Evolutionary conservation across 305 asterid genomes (phyloP).

Genomic region (Coffea humblotiana): DNA sequence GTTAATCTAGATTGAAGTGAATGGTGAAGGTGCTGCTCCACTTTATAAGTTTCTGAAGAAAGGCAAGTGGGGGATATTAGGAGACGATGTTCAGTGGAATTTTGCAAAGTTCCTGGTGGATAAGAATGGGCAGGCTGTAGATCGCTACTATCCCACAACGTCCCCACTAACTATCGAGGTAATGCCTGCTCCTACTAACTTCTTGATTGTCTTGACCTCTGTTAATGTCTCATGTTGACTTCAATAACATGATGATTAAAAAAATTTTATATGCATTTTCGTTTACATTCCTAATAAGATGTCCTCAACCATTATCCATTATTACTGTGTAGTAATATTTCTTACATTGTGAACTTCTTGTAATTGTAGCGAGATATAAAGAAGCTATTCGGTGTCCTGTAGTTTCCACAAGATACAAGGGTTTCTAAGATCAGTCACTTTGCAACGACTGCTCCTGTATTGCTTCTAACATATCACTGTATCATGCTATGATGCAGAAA

Average conservation of each 20-base stretch:
- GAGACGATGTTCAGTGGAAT: conserved; percentile 84
- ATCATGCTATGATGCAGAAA: background rate
- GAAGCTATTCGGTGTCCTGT: conserved; percentile 20
- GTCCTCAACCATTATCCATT: background rate
- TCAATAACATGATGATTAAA: too few species aligned
- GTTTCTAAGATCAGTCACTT: background rate
- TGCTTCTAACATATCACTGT: background rate
- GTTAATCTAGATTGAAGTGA: conserved; percentile 64
- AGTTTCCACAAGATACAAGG: background rate
- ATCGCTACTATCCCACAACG: conserved; percentile 81
- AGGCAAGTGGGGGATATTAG: conserved; percentile 75
- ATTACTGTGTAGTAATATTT: background rate
- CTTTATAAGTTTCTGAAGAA: conserved; percentile 71
- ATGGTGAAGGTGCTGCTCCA: conserved; percentile 59
- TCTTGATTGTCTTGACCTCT: background rate
- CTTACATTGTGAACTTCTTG: background rate
- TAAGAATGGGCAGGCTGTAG: conserved; percentile 63
- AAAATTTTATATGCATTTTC: background rate
- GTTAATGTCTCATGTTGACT: background rate
- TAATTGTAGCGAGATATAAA: conserved; percentile 23
- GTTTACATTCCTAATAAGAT: background rate
- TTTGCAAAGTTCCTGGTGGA: conserved; percentile 80
- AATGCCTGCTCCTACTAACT: background rate
- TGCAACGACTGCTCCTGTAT: background rate
- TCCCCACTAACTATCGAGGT: conserved; percentile 84